phyloP scores from a whole-genome alignment of 2,329 filamentous ascomycete species.

The Bipolaris zeicola region DNA sequence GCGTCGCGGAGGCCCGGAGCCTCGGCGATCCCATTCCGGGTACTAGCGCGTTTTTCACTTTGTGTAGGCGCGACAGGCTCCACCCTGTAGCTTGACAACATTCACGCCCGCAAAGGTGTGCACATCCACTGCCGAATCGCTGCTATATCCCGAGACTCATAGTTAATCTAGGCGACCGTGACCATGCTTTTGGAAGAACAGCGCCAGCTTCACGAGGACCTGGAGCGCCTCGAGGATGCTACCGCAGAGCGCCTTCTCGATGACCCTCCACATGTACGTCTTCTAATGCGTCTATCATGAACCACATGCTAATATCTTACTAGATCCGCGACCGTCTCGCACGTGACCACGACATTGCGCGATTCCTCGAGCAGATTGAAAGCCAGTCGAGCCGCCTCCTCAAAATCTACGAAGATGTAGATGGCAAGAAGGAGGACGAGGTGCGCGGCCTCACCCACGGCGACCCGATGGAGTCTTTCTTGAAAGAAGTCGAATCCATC shows the following conservation, averaged over 20 bases:
- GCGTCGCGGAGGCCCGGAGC: conserved; percentile 22
- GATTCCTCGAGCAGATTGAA: conserved; percentile 86
- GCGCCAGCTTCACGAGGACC: conserved; percentile 90
- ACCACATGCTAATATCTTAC: conserved; percentile 8
- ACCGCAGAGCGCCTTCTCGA: conserved; percentile 87
- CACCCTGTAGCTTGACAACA: conserved; percentile 19
- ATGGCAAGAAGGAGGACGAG: conserved; percentile 74
- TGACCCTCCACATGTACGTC: conserved; percentile 80
- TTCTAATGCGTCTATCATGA: neutral
- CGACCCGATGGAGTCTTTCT: conserved; percentile 89
- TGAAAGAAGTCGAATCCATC: conserved; percentile 79
- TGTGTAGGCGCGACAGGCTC: conserved; percentile 19
- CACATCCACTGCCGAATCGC: conserved; percentile 15
- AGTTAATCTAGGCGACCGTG: conserved; percentile 26
- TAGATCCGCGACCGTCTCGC: conserved; percentile 88
- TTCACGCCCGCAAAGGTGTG: conserved; percentile 32
- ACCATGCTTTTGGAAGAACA: conserved; percentile 88
- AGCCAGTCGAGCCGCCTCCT: conserved; percentile 81
- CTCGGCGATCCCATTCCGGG: conserved; percentile 19
- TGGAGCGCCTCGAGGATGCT: conserved; percentile 93
- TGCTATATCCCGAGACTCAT: conserved; percentile 24
- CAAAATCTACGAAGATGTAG: conserved; percentile 81
- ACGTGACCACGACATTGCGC: conserved; percentile 88
- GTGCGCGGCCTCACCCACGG: conserved; percentile 82
- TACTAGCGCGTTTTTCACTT: conserved; percentile 26